Percentiles rank a stretch among this genome's conserved stretches.
phyloP scores from a whole-genome alignment of 1,139 yeast species.

The Blastobotrys capitulatus region DNA sequence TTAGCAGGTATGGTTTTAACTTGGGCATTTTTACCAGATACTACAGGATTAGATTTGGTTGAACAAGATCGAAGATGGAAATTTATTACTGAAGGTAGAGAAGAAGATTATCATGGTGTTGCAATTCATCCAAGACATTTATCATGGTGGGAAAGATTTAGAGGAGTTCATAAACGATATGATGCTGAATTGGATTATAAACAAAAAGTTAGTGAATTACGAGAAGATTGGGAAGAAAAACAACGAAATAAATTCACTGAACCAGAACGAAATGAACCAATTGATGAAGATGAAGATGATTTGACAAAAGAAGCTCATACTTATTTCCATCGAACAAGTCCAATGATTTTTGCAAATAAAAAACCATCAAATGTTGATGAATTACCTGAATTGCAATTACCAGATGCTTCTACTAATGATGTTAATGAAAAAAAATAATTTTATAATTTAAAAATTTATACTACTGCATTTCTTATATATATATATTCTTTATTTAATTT shows the following conservation, averaged over 20 bases:
- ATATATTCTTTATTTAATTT: no score
- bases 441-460: no score
- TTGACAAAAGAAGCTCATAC: conserved; percentile 26
- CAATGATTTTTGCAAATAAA: conserved; percentile 27
- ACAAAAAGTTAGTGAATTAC: conserved; percentile 35
- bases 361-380: conserved; percentile 18
- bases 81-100: conserved; percentile 33
- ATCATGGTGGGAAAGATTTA: conserved; percentile 34
- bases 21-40: conserved; percentile 33
- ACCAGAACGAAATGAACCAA: conserved; percentile 20
- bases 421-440: not conserved
- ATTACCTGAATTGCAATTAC: conserved; percentile 12
- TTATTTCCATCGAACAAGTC: conserved; percentile 34
- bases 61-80: conserved; percentile 38
- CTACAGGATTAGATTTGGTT: conserved; percentile 35
- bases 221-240: conserved; percentile 34
- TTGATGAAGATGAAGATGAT: conserved; percentile 17
- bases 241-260: conserved; percentile 28
- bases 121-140: conserved; percentile 35
- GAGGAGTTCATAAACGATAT: conserved; percentile 35
- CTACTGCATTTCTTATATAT: no score
- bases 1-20: conserved; percentile 35
- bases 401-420: not conserved
- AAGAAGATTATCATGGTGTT: conserved; percentile 35
- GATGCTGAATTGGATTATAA: conserved; percentile 36